These are phyloP conservation scores for Metschnikowia sp. DNA, from an alignment of 805 yeast genomes.

Conservation along the genomic window DNA sequence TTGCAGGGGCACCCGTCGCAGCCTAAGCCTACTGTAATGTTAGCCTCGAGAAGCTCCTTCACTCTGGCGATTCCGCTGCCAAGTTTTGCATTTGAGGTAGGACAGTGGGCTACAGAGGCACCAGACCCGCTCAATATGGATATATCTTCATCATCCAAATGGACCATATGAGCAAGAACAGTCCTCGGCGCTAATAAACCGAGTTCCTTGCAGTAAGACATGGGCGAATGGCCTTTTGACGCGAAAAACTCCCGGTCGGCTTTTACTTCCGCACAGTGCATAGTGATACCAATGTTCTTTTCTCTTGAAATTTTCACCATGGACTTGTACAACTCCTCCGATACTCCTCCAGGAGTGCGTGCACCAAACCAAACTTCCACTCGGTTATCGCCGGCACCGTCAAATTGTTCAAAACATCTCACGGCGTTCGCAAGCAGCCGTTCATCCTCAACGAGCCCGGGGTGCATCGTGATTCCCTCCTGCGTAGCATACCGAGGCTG, in stretches of 20 bases:
- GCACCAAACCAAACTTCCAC: slow-evolving; percentile 18
- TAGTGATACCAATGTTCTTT: slow-evolving; percentile 14
- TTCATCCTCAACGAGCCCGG: slow-evolving; percentile 14
- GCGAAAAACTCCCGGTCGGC: slow-evolving; percentile 15
- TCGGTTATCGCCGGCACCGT: slow-evolving; percentile 14
- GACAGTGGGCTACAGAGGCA: slow-evolving; percentile 18
- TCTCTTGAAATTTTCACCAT: slow-evolving; percentile 14
- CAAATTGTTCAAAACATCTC: slow-evolving; percentile 7
- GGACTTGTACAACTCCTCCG: slow-evolving; percentile 13
- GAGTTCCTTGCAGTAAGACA: slow-evolving; percentile 14
- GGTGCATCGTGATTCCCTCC: slow-evolving; percentile 14
- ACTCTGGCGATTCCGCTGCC: slow-evolving; percentile 20
- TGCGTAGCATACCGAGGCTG: slow-evolving; percentile 18
- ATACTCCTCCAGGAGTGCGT: slow-evolving; percentile 15
- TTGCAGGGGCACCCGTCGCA: slow-evolving; percentile 22
- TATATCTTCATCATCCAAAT: slow-evolving; percentile 14
- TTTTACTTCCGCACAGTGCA: slow-evolving; percentile 17
- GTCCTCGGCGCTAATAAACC: slow-evolving; percentile 15
- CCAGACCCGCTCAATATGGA: slow-evolving; percentile 10
- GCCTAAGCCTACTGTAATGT: slow-evolving; percentile 18
- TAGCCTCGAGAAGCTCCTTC: slow-evolving; percentile 15
- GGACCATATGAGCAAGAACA: slow-evolving; percentile 17
- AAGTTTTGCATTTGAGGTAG: slow-evolving; percentile 20
- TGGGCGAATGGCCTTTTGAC: slow-evolving; percentile 16
- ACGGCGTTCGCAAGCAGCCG: slow-evolving; percentile 12